Evolutionary conservation across 352 stramenopile species (phyloP), one percentile per base, ranked within the genome.

Genomic region (Phytophthora meadii): DNA sequence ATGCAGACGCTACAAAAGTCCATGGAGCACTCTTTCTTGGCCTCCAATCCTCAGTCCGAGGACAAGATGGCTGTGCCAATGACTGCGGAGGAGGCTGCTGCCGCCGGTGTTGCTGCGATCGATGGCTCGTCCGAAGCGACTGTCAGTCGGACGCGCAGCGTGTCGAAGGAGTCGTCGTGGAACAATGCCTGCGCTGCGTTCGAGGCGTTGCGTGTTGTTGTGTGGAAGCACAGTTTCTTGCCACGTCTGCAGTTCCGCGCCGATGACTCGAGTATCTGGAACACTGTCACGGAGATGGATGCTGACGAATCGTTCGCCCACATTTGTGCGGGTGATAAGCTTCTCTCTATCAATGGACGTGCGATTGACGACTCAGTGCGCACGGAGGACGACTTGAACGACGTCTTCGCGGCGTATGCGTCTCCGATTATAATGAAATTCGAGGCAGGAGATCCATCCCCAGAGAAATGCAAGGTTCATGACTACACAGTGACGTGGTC

Each of bases 151-250:
- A 72, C 68, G 6, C 81, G 77, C 28, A 88, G 77, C 17, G 68
- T 72, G 41, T 89, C 84, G 30, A 93, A 93, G 70, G 85, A 91
- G 36, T 90, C 83, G 15, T 82, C 85, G 3, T 95, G 87, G 87
- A 95, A 95, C 72, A 95, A 94, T 42, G 73, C 84, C 5, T 95
- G 87, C 44, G 50, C 62, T 27, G 79, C 74, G 14, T 95, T 95
- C 47, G 77, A 91, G 8, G 82, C 81, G 19, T 62, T 95, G 32
- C 85, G 87, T 32, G 79, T 95, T 32, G 87, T 95, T 5, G 85
- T 95, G 50, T 95, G 87, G 87, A 95, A 95, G 63, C 87, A 94
- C 70, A 93, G 85, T 62, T 95, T 93, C 54, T 69, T 93, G 54
- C 87, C 87, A 10, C 72, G 76, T 17, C 75, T 95, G 54, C 73